A percentile compares a stretch with the other conserved stretches of the same genome.
Conservation (phyloP, 768 basidiomycete genomes). For the Macrolepiota dolichaula region DNA sequence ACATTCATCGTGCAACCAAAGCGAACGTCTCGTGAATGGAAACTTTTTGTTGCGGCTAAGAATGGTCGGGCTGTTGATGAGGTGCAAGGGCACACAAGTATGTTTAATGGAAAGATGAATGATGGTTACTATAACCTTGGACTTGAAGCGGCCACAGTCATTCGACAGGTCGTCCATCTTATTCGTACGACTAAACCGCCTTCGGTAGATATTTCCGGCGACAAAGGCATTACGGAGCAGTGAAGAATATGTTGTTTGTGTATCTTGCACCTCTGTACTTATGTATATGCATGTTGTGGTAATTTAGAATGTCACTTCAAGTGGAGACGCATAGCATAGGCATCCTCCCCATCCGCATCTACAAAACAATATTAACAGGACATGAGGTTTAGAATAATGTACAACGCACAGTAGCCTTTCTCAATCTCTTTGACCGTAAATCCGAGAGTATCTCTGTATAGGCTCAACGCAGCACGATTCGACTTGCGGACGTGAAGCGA, state of each 20-base stretch:
- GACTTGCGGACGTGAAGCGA: slow-evolving; percentile 94
- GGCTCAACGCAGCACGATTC: slow-evolving; percentile 84
- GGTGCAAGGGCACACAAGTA: slow-evolving; percentile 81
- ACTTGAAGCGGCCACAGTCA: slow-evolving; percentile 55
- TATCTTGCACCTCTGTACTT: background rate
- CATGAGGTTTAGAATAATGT: too few species aligned
- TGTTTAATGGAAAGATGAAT: slow-evolving; percentile 80
- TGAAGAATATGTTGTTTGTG: background rate
- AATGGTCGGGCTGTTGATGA: slow-evolving; percentile 76
- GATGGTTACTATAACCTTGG: slow-evolving; percentile 91
- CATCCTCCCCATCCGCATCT: slow-evolving; percentile 97
- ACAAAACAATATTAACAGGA: slow-evolving; percentile 3
- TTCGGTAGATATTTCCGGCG: background rate
- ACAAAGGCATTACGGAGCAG: background rate
- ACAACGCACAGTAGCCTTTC: slow-evolving; percentile 79
- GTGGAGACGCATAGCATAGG: slow-evolving; percentile 83
- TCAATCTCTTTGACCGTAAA: slow-evolving; percentile 88
- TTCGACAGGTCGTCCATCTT: slow-evolving; percentile 52
- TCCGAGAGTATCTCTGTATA: slow-evolving; percentile 90
- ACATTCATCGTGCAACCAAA: slow-evolving; percentile 81
- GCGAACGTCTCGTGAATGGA: slow-evolving; percentile 38
- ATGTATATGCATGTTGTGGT: slow-evolving; percentile 19
- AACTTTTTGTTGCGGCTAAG: slow-evolving; percentile 58
- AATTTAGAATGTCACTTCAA: slow-evolving; percentile 27
- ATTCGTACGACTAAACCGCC: background rate